Evolutionary conservation across 2,329 filamentous ascomycete genomes (phyloP).

Genomic region (Neoascochyta sp.): DNA sequence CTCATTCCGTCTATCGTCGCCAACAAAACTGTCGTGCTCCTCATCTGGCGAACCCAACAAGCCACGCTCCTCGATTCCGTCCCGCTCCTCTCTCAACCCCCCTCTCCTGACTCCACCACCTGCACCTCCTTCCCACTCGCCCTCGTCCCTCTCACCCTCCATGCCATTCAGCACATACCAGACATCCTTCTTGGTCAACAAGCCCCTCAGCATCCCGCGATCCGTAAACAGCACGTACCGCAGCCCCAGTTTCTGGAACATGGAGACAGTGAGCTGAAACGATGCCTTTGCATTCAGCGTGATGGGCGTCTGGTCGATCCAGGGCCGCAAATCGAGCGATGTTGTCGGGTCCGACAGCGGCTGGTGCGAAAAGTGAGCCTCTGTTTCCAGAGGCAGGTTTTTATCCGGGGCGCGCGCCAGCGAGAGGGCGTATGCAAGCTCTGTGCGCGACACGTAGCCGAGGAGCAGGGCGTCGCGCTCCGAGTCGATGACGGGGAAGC

Average conservation of each 20-base stretch:
- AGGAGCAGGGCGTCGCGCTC: slow-evolving; percentile 73
- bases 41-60: slow-evolving; percentile 32
- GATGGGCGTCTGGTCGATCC: slow-evolving; percentile 98
- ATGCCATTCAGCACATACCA: slow-evolving; percentile 81
- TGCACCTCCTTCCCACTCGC: slow-evolving; percentile 33
- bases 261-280: slow-evolving; percentile 80
- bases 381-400: slow-evolving; percentile 64
- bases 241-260: slow-evolving; percentile 92
- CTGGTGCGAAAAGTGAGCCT: slow-evolving; percentile 81
- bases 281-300: slow-evolving; percentile 74
- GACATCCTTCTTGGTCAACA: slow-evolving; percentile 96
- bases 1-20: slow-evolving; percentile 5
- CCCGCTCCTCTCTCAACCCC: slow-evolving; percentile 34
- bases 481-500: slow-evolving; percentile 85
- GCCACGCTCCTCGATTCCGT: slow-evolving; percentile 37
- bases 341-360: slow-evolving; percentile 68
- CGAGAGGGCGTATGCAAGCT: slow-evolving; percentile 77
- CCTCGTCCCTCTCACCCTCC: slow-evolving; percentile 32
- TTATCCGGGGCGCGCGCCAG: slow-evolving; percentile 56
- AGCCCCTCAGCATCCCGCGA: slow-evolving; percentile 72
- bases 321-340: slow-evolving; percentile 84
- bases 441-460: slow-evolving; percentile 90
- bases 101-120: slow-evolving; percentile 38
- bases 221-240: slow-evolving; percentile 87
- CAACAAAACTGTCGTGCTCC: slow-evolving; percentile 19